Percentiles rank a stretch among this genome's conserved stretches.
These are phyloP conservation scores for Sporisorium graminicola DNA, from an alignment of 1,284 basidiomycete genomes.

Conservation along the genomic window DNA sequence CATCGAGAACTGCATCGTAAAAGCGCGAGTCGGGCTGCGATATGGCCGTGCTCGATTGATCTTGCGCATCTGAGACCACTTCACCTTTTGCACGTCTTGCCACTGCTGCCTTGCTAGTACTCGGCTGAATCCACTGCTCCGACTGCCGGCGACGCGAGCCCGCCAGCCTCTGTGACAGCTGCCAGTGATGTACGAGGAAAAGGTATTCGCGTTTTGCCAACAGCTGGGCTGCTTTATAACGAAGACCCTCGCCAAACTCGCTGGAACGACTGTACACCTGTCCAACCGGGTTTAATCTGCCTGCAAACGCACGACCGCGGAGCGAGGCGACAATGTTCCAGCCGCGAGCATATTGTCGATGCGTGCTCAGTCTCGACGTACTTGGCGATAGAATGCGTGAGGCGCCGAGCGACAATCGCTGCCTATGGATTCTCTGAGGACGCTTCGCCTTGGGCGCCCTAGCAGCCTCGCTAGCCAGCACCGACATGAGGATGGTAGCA, in stretches of 20 bases:
- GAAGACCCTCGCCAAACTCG: constrained; percentile 28
- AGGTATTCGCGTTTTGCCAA: constrained; percentile 32
- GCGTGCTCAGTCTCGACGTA: neutral
- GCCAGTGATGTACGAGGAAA: constrained; percentile 37
- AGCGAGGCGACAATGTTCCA: constrained; percentile 39
- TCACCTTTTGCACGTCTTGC: neutral
- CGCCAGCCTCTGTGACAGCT: constrained; percentile 10
- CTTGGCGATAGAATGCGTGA: neutral
- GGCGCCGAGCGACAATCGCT: neutral
- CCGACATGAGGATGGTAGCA: constrained; percentile 53
- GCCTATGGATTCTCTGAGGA: neutral
- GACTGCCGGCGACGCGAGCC: constrained; percentile 22
- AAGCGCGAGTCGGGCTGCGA: constrained; percentile 33
- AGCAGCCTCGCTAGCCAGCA: constrained; percentile 39
- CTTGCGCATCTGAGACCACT: neutral
- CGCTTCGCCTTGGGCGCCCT: constrained; percentile 17
- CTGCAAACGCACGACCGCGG: constrained; percentile 8
- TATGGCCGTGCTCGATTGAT: neutral
- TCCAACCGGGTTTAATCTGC: neutral
- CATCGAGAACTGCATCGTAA: constrained; percentile 36
- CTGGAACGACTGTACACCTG: neutral
- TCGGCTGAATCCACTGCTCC: constrained; percentile 11
- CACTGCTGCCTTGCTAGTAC: neutral
- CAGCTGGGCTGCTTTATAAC: constrained; percentile 35
- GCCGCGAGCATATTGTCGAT: constrained; percentile 25